Percentiles rank a stretch among this genome's conserved stretches.
These are phyloP conservation scores for Sphagnurus paluster DNA, from an alignment of 1,284 basidiomycete species.

Conservation along the genomic window DNA sequence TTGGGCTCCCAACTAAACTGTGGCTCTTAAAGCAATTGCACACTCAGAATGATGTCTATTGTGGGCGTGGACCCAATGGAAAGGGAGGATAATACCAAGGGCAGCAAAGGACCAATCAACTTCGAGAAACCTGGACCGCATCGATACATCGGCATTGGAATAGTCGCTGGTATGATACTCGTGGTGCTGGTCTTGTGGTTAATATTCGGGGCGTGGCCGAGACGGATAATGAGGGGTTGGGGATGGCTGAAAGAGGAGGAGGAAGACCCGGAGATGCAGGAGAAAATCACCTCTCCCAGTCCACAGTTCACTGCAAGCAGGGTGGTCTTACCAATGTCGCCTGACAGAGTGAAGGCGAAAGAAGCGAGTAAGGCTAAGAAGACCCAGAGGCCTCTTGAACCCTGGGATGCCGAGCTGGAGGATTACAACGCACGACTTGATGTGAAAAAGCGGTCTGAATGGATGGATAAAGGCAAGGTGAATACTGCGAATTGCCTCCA, in stretches of 20 bases:
- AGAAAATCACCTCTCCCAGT: constrained; percentile 1
- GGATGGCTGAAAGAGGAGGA: constrained; percentile 10
- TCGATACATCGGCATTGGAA: constrained; percentile 42
- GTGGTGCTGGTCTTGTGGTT: constrained; percentile 32
- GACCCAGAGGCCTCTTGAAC: constrained; percentile 9
- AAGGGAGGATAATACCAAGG: constrained; percentile 17
- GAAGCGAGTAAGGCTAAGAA: constrained; percentile 6
- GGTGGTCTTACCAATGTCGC: constrained; percentile 14
- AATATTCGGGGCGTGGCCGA: constrained; percentile 28
- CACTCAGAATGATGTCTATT: constrained; percentile 22
- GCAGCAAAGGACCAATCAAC: constrained; percentile 20
- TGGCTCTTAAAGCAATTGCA: constrained; percentile 18
- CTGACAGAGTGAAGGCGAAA: constrained; percentile 7
- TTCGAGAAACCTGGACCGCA: constrained; percentile 34
- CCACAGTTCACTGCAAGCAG: constrained; percentile 12
- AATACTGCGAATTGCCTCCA: constrained; percentile 7
- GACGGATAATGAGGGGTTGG: constrained; percentile 16
- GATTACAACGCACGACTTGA: constrained; percentile 13
- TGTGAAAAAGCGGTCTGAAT: too few relatives aligned
- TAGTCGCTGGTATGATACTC: constrained; percentile 35
- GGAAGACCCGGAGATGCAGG: constrained; percentile 3
- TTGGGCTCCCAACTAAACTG: too few relatives aligned
- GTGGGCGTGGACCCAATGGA: constrained; percentile 22
- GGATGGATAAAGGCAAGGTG: constrained; percentile 12
- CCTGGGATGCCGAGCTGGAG: constrained; percentile 16